Evolutionary conservation across 257 asterid species (phyloP), one percentile per base, ranked within the genome.

Genomic region (Hygrophila difformis): DNA sequence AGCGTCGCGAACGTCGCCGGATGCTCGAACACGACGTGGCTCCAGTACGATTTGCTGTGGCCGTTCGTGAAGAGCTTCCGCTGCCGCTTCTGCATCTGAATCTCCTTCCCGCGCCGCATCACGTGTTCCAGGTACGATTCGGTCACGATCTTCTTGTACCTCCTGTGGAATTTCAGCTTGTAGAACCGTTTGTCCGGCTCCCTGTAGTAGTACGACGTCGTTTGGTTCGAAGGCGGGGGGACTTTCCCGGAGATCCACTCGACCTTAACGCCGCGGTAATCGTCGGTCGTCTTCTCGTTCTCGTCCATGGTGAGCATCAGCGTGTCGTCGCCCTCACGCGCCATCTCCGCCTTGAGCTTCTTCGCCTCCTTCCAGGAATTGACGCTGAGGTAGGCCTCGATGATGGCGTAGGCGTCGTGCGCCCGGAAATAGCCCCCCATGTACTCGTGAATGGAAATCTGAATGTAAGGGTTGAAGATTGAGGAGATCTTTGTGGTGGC

Each of bases 261-360:
- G 18, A 75, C 64, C 19, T 47, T 44, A 23, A 56, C 62, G 18
- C 77, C 84, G 0, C 43, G 14, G 44, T 63, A 78, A 53, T 52
- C 67, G 6, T 67, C 79, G 1, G 41, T 54, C 0, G 60, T 60
- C 14, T 34, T 62, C 67, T 75, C 71, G 16, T 72, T 4, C 20
- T 72, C 77, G 28, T 79, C 76, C 77, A 72, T 69, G 71, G 67
- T 75, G 34, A 79, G 43, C 40, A 72, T 49, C 1, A 75, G 57
- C 66, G 67, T 67, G 33, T 51, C 53, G 12, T 44, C 59, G 2
- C 53, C 47, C n/a, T 66, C 71, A 22, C 9, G 44, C 2, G 52
- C 17, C 61, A 40, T 64, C 65, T 75, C 79, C 1, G 84, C 82
- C 59, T 73, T 75, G 59, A 79, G 69, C 8, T 50, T 56, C 43